A percentile compares a stretch with the other conserved stretches of the same genome.
Evolutionary conservation across 2,329 filamentous ascomycete genomes (phyloP).

Genomic region (Periglandula ipomoeae): DNA sequence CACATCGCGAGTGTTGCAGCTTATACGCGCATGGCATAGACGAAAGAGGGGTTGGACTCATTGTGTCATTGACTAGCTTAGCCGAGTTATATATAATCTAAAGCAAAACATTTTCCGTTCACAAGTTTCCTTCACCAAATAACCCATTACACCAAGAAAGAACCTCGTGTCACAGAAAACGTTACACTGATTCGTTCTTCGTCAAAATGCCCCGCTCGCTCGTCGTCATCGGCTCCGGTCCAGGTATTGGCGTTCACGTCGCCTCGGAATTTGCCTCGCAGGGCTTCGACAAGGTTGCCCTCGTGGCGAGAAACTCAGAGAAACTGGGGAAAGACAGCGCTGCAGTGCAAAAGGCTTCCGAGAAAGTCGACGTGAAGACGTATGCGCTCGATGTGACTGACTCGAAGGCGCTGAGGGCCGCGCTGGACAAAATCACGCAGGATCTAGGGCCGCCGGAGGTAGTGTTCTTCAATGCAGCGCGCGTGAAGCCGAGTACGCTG

Average conservation of each 20-base stretch:
- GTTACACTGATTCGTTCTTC: no score
- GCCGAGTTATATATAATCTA: no score
- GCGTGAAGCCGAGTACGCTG: constrained; percentile 32
- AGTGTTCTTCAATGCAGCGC: constrained; percentile 43
- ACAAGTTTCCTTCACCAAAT: no score
- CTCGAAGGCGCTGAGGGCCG: background rate
- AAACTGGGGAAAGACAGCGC: constrained; percentile 29
- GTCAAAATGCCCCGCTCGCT: background rate
- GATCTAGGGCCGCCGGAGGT: constrained; percentile 34
- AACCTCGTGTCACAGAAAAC: no score
- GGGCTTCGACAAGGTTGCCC: constrained; percentile 58
- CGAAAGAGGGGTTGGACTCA: no score
- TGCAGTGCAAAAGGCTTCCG: constrained; percentile 24
- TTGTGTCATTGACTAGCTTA: no score
- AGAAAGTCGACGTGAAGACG: constrained; percentile 23
- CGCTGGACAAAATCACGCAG: background rate
- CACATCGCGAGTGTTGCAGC: no score
- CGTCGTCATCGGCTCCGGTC: constrained; percentile 80
- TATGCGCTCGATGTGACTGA: constrained; percentile 36
- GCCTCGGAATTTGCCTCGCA: constrained; percentile 73
- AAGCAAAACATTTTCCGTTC: no score
- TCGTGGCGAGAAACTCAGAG: constrained; percentile 33
- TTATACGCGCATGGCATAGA: no score
- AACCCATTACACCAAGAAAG: no score
- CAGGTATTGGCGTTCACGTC: constrained; percentile 89